Base-by-base conservation (phyloP, 192 early-diverging fungal species). In the Haplosporangium gracile region DNA sequence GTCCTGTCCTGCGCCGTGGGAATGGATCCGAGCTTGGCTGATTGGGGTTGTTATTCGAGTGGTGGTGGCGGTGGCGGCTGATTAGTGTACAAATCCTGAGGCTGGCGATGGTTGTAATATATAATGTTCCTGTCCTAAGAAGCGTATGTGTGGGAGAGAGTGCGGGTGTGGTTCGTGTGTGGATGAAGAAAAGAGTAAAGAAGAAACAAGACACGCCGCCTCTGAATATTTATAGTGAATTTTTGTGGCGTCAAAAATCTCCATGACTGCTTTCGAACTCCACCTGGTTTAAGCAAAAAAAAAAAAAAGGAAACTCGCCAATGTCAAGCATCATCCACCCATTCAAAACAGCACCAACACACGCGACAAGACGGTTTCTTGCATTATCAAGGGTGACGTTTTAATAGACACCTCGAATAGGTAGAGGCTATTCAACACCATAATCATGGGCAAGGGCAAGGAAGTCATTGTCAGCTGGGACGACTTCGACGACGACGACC, bases 401-500 rank as follows among this genome's bases (percentile, higher is more conserved):
- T 65, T 10, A 65, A 24, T 65, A 29, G 13, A 65, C 11, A 65
- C 60, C 60, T 65, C 60, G 29, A 29, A 65, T 15, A 65, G 29
- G 60, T 24, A 65, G 29, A 65, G 60, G n/a, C 5, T 26, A 32
- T 65, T 65, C 26, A 10, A 32, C 11, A 32, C 6, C 18, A 42
- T n/a, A 40, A 29, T 20, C 70, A 71, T 38, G 70, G 15, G 34
- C 7, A 26, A 36, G 68, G 34, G 34, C 20, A 71, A 40, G 20
- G 24, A 20, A 71, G 39, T 29, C 22, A 34, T 24, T 22, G 38
- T 71, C 32, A 42, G 20, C 15, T 71, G 70, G 70, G 20, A 20
- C 13, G 70, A 71, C 20, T 1, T 29, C 11, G 47, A 75, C 53
- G 71, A 72, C 53, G 74, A 57, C 26, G 74, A 75, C 53, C 38